These are phyloP conservation scores for Dendrobium chrysotoxum DNA, from an alignment of 106 monocot species.

Conservation along the genomic window DNA sequence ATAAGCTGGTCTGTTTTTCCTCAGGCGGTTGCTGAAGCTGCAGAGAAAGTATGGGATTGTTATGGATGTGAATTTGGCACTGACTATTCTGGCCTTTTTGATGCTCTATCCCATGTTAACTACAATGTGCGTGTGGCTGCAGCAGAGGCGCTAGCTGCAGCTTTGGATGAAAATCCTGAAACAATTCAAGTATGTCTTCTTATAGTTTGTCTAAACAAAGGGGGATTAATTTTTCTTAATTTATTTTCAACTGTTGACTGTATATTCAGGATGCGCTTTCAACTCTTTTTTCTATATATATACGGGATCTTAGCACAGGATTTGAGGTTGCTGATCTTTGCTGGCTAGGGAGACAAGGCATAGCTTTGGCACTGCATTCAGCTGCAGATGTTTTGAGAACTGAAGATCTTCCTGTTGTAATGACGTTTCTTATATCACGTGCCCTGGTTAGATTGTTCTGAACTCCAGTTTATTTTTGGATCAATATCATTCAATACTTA, in stretches of 20 bases:
- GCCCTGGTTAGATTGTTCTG: constrained; percentile 54
- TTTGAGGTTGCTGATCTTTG: constrained; percentile 36
- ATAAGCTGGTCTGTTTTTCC: background rate
- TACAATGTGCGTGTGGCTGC: constrained; percentile 83
- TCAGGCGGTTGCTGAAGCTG: constrained; percentile 86
- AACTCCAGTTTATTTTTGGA: background rate
- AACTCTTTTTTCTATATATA: constrained; percentile 70
- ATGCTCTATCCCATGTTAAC: constrained; percentile 81
- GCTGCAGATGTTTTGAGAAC: constrained; percentile 83
- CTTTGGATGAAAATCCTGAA: constrained; percentile 82
- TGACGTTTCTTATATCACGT: constrained; percentile 96
- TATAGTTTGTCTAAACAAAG: background rate
- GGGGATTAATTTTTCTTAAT: background rate
- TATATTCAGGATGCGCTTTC: constrained; percentile 77
- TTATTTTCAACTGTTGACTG: constrained; percentile 14
- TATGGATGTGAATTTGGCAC: constrained; percentile 91
- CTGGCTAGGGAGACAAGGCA: constrained; percentile 92
- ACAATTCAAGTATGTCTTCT: constrained; percentile 62
- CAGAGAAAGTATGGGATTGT: constrained; percentile 90
- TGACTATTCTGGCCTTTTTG: constrained; percentile 84
- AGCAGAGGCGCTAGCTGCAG: constrained; percentile 90
- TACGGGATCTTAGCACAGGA: constrained; percentile 50
- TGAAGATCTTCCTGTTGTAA: constrained; percentile 94
- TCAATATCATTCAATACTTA: background rate
- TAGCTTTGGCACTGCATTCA: constrained; percentile 89